Percentiles rank a stretch among this genome's conserved stretches.
These are phyloP conservation scores for Rhizopogon roseolus DNA, from an alignment of 768 basidiomycete species.

Conservation along the genomic window DNA sequence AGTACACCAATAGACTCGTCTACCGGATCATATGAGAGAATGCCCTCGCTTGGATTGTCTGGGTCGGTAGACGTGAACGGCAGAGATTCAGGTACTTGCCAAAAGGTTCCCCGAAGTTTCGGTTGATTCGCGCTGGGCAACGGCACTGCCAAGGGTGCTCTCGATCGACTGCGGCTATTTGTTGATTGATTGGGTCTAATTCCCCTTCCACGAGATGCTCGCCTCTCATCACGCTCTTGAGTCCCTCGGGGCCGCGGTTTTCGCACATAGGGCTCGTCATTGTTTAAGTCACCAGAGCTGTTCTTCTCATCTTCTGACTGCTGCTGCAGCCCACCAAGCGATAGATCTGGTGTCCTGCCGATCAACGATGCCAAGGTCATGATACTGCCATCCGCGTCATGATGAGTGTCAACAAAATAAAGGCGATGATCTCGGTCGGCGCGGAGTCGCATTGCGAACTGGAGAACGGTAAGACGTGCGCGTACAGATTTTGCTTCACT, in stretches of 20 bases:
- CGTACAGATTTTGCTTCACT: slow-evolving; percentile 44
- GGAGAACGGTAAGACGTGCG: slow-evolving; percentile 68
- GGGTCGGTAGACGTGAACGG: slow-evolving; percentile 51
- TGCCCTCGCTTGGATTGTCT: slow-evolving; percentile 62
- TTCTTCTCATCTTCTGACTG: slow-evolving; percentile 21
- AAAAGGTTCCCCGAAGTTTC: slow-evolving; percentile 41
- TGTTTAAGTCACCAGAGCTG: slow-evolving; percentile 15
- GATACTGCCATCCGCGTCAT: slow-evolving; percentile 56
- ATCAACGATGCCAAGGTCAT: slow-evolving; percentile 60
- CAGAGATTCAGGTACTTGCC: slow-evolving; percentile 64
- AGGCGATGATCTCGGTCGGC: slow-evolving; percentile 88
- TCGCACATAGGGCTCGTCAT: slow-evolving; percentile 29
- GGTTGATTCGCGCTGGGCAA: slow-evolving; percentile 18
- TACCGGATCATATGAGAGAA: slow-evolving; percentile 59
- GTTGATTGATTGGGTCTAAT: slow-evolving; percentile 39
- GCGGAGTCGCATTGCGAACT: slow-evolving; percentile 84
- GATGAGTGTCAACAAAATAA: slow-evolving; percentile 54
- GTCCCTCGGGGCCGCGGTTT: slow-evolving; percentile 43
- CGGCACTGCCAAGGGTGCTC: slow-evolving; percentile 35
- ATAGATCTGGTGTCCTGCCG: slow-evolving; percentile 36
- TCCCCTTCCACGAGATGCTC: slow-evolving; percentile 47
- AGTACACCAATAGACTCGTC: slow-evolving; percentile 46
- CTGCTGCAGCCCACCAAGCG: not conserved
- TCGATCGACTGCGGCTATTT: slow-evolving; percentile 59
- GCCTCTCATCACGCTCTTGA: slow-evolving; percentile 48